Base-by-base conservation (phyloP, 202 grass and related monocot species). In the Setaria italica region DNA sequence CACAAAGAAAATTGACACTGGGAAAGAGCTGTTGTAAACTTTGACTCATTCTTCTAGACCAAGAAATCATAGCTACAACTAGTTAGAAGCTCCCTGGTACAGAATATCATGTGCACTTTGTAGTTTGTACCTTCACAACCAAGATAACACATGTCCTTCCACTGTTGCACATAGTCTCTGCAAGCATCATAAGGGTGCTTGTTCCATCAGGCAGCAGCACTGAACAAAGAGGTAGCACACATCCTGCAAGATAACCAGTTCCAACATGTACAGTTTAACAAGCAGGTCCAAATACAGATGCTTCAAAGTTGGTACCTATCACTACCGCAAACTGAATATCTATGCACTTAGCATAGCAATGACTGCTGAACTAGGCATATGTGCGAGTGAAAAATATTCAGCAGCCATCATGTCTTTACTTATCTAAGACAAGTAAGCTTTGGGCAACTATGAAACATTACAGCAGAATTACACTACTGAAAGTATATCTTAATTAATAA, bases 171-270 rank as follows among this genome's bases (percentile, higher is more conserved):
- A 51, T 42, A 25, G 12, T 49, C 55, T 76, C 25, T 76, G 64
- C 53, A 34, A 37, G 76, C 79, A 80, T 70, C 21, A n/a, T 11
- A 70, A 74, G 37, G 53, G 11, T 65, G 34, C 17, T 64, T 77
- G 75, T 41, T 77, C 64, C 81, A 77, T 77, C 46, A 84, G 69
- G 79, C 32, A 59, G 71, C 57, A 35, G 72, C 70, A 43, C 46
- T 10, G 12, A 41, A 81, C 69, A 63, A 70, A 70, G 70, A 64
- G 51, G 54, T 10, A 49, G 53, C 2, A 11, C 15, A 72, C 58
- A 82, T 71, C 86, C 64, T 70, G 64, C 21, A 29, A 62, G 41
- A 81, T 56, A 81, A 85, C 77, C 71, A 77, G 77, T 14, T 70
- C 56, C 76, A 30, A 17, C 16, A 42, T 41, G 11, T 71, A 74